phyloP scores from a whole-genome alignment of 768 basidiomycete species.

The Ephemerocybe angulata region DNA sequence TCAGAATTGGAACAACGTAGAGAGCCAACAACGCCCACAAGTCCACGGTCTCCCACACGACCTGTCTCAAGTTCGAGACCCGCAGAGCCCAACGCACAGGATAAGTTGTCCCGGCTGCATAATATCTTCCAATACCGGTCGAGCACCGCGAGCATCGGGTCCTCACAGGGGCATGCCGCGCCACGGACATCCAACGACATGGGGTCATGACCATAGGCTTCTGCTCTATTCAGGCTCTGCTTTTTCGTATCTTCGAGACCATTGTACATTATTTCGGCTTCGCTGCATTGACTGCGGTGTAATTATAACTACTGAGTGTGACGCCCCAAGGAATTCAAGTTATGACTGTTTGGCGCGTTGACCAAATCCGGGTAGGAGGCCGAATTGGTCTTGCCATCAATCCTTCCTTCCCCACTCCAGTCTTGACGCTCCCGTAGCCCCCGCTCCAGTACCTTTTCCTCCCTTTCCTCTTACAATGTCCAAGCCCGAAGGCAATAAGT shows the following conservation, averaged over 20 bases:
- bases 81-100: slow-evolving; percentile 40
- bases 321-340: no score
- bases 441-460: neutral
- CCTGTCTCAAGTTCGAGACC: slow-evolving; percentile 12
- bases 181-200: slow-evolving; percentile 29
- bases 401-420: no score
- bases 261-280: slow-evolving; percentile 3
- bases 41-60: slow-evolving; percentile 23
- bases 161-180: slow-evolving; percentile 33
- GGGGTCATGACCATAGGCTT: slow-evolving; percentile 15
- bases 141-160: slow-evolving; percentile 53
- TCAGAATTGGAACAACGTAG: slow-evolving; percentile 63
- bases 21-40: slow-evolving; percentile 32
- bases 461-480: slow-evolving; percentile 18
- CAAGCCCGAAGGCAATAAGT: slow-evolving; percentile 10
- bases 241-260: neutral
- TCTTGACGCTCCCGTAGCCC: no score
- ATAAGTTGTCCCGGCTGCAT: slow-evolving; percentile 71
- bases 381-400: slow-evolving; percentile 5
- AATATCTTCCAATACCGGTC: slow-evolving; percentile 82
- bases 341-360: neutral
- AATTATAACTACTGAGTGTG: no score
- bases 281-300: no score
- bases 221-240: slow-evolving; percentile 5
- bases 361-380: neutral